Evolutionary conservation across 2,329 filamentous ascomycete genomes (phyloP), one percentile per base, ranked within the genome.

Genomic region (Neurospora sp.): DNA sequence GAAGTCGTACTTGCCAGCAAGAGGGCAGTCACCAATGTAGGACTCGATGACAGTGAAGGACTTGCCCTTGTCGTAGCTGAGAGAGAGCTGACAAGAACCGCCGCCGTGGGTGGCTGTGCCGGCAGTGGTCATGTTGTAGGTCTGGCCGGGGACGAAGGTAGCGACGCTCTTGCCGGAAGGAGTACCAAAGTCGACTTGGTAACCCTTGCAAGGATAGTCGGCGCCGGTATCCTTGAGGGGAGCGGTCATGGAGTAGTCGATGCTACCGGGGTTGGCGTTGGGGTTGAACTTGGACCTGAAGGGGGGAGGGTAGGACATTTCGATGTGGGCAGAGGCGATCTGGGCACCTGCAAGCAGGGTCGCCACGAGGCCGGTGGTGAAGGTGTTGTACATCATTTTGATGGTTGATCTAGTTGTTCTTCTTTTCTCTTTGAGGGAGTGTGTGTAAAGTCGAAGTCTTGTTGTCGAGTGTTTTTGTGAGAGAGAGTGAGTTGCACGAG

Each of bases 131-230:
- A 93, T 84, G 73, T 86, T 86, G 80, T 92, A 88, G 37, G 82
- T 79, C 69, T 83, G 79, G 40, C 92, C 92, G 6, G 89, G 85
- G 4, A 81, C 77, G 79, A 90, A 94, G 33, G 83, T 87, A 41
- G 86, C 87, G 23, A 88, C 86, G 4, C 87, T 79, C 19, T 81
- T 78, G 73, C 87, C 87, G 66, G 80, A 79, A 8, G 79, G 68
- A 39, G 83, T 83, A 74, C 84, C 85, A 40, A 87, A 74, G 65
- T 85, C 80, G 67, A 77, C 78, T 67, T 85, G 82, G 77, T 83
- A 83, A 73, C 89, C 89, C 82, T 93, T 93, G 86, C 92, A 96
- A 5, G 92, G 90, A 78, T 88, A 96, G 80, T 93, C 86, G 70
- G 83, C 83, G 36, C 90, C 89, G 71, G 83, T 82, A 23, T 82